Base-by-base conservation (phyloP, 2,329 filamentous ascomycete genomes). In the Dactylella cylindrospora region DNA sequence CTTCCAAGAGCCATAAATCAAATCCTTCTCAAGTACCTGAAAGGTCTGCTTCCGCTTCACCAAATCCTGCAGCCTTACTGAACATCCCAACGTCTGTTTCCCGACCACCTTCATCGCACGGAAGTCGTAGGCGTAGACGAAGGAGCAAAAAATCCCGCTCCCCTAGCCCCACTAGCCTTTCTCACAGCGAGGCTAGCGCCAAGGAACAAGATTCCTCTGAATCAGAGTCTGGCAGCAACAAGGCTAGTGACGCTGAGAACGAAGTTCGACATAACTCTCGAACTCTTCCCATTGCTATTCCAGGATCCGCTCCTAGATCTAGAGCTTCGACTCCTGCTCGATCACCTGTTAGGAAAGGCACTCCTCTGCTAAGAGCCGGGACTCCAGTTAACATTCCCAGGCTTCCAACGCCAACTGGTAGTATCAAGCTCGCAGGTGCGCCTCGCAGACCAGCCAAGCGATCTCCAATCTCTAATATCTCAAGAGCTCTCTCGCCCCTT, bases 71-170 rank as follows among this genome's bases (percentile, higher is more conserved):
- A n/a, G 49, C 49, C 2, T 40, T 61, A 4, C 36, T 61, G 5
- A 61, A 61, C 13, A 61, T 61, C 39, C 55, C 55, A 26, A 53
- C 55, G 19, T 61, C 55, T 20, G 55, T 61, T 47, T 61, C 55
- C 7, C 55, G 55, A 5, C 55, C 55, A 6, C 55, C 55, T 25
- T 61, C 55, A 15, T 61, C 55, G 3, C 40, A 61, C 55, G 55
- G 55, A 35, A 61, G 55, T 20, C 55, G 54, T 13, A 61, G 40
- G 20, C 54, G 55, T 17, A 61, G 55, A 43, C 33, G 55, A 32
- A 60, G 54, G n/a, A 41, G 55, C 26, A 53, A 47, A 13, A 60
- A 40, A 20, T 49, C 55, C 12, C 10, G 33, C 33, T 47, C 47
- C 9, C 40, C 26, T 19, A 61, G 55, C 28, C 55, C 55, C 8